These are phyloP conservation scores for Dacryopinax primogenitus DNA, from an alignment of 768 basidiomycete genomes.

Conservation along the genomic window DNA sequence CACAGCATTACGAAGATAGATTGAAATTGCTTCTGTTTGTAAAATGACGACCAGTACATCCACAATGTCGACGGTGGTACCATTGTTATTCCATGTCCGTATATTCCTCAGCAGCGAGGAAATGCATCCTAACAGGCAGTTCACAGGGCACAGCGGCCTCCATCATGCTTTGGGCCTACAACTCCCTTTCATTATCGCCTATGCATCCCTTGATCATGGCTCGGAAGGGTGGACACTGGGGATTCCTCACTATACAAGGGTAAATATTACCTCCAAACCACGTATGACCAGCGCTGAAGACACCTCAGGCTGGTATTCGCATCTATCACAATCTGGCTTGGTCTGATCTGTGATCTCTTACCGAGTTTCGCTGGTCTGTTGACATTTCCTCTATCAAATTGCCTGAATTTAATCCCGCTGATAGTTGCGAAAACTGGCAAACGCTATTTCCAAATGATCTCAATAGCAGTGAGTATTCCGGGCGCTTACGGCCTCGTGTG, in stretches of 20 bases:
- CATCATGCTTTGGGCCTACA: conserved; percentile 9
- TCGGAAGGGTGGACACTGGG: conserved; percentile 44
- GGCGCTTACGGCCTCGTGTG: conserved; percentile 15
- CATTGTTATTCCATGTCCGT: conserved; percentile 6
- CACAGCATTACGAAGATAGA: not conserved
- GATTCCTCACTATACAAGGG: conserved; percentile 73
- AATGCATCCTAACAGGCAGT: not conserved
- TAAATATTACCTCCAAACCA: conserved; percentile 22
- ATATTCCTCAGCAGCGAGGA: not conserved
- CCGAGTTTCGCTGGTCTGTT: conserved; percentile 30
- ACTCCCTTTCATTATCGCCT: not conserved
- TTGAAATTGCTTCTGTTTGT: not conserved
- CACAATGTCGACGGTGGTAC: too few relatives aligned
- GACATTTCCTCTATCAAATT: not conserved
- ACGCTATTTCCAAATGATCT: conserved; percentile 45
- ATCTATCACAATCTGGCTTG: conserved; percentile 33
- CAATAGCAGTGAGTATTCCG: conserved; percentile 48
- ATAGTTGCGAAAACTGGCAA: conserved; percentile 37
- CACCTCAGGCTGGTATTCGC: conserved; percentile 28
- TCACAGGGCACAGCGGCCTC: not conserved
- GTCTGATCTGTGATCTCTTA: conserved; percentile 32
- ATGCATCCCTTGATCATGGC: conserved; percentile 1
- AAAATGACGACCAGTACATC: too few relatives aligned
- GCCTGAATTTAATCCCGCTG: conserved; percentile 1
- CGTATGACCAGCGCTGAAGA: not conserved